These are phyloP conservation scores for Penicillium macrosclerotiorum DNA, from an alignment of 495 filamentous ascomycete genomes.

Conservation along the genomic window DNA sequence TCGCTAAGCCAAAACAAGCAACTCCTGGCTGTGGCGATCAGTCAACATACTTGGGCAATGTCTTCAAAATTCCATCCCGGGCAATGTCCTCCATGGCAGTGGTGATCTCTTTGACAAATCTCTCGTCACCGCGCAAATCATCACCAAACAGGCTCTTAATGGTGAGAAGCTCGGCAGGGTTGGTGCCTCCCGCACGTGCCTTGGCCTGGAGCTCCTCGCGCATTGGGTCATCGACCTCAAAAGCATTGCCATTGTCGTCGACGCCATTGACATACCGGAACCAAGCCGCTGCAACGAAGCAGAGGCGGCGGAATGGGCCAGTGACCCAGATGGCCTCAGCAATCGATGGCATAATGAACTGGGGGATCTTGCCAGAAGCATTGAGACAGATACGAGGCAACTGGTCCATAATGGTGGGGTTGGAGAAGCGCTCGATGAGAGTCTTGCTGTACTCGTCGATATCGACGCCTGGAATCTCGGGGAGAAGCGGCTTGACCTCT, in stretches of 20 bases:
- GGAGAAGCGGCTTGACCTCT: slow-evolving; percentile 48
- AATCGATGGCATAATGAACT: slow-evolving; percentile 51
- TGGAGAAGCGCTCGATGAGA: slow-evolving; percentile 48
- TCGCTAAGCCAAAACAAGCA: slow-evolving; percentile 8
- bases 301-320: slow-evolving; percentile 44
- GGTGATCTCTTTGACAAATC: slow-evolving; percentile 39
- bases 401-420: slow-evolving; percentile 48
- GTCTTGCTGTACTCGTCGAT: slow-evolving; percentile 47
- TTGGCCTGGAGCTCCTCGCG: slow-evolving; percentile 40
- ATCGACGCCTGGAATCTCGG: slow-evolving; percentile 42
- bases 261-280: slow-evolving; percentile 45
- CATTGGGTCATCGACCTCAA: slow-evolving; percentile 46
- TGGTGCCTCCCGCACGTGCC: slow-evolving; percentile 35
- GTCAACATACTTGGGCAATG: slow-evolving; percentile 43
- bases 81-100: slow-evolving; percentile 40
- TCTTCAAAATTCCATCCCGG: slow-evolving; percentile 42
- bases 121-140: slow-evolving; percentile 40
- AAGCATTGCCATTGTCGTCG: slow-evolving; percentile 38
- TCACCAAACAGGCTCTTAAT: slow-evolving; percentile 47
- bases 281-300: slow-evolving; percentile 46
- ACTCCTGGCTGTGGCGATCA: slow-evolving; percentile 14
- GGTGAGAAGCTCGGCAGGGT: slow-evolving; percentile 36
- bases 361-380: slow-evolving; percentile 48
- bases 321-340: slow-evolving; percentile 46
- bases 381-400: slow-evolving; percentile 45